These are phyloP conservation scores for Kwoniella sp. DNA, from an alignment of 768 basidiomycete species.

Conservation along the genomic window DNA sequence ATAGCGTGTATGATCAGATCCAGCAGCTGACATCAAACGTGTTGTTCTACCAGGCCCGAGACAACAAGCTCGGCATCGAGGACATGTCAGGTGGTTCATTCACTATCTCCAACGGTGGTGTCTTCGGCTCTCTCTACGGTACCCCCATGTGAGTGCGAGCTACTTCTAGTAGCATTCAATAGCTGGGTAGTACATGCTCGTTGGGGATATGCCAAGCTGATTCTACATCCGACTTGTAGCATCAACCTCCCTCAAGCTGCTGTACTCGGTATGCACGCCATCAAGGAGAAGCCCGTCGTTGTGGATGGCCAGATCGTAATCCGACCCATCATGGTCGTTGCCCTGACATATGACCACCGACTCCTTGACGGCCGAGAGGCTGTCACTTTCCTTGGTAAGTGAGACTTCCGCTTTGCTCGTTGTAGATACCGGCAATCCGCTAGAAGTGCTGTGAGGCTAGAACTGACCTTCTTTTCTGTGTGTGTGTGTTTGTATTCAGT, in stretches of 20 bases:
- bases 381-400: conserved; percentile 91
- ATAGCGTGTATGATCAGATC: not conserved
- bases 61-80: conserved; percentile 91
- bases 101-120: conserved; percentile 98
- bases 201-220: not conserved
- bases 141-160: conserved; percentile 72
- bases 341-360: conserved; percentile 92
- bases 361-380: conserved; percentile 94
- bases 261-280: conserved; percentile 94
- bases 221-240: conserved; percentile 24
- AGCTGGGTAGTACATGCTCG: not conserved
- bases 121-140: conserved; percentile 94
- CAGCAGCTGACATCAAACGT: not conserved
- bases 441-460: not conserved
- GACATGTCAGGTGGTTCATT: conserved; percentile 99
- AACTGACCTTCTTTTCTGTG: not conserved
- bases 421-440: no score
- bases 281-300: conserved; percentile 87
- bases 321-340: conserved; percentile 81
- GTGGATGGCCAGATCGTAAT: conserved; percentile 94
- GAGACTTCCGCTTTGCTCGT: not conserved
- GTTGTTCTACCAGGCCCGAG: conserved; percentile 64
- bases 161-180: not conserved
- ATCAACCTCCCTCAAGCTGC: conserved; percentile 96
- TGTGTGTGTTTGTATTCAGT: conserved; percentile 62